Percentiles rank a stretch among this genome's conserved stretches.
phyloP scores from a whole-genome alignment of 1,284 basidiomycete species.

The Sporisorium graminicola region DNA sequence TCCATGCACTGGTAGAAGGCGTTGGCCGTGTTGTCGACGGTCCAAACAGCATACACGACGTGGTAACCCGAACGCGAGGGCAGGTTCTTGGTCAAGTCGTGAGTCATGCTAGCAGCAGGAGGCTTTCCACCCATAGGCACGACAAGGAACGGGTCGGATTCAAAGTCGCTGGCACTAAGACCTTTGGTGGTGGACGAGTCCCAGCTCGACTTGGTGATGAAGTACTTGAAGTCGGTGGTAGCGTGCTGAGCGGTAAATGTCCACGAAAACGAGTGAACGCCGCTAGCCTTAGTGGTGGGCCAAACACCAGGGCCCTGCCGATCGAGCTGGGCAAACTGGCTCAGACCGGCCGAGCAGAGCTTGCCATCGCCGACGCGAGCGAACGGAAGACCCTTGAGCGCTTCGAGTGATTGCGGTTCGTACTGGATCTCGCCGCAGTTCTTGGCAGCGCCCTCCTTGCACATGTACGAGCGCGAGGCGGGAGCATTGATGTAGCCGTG shows the following conservation, averaged over 20 bases:
- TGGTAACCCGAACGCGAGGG: slow-evolving; percentile 41
- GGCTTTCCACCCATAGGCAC: slow-evolving; percentile 41
- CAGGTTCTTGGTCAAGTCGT: slow-evolving; percentile 31
- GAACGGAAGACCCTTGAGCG: slow-evolving; percentile 49
- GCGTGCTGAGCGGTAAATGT: slow-evolving; percentile 51
- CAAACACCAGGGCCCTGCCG: slow-evolving; percentile 30
- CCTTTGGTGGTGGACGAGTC: slow-evolving; percentile 19
- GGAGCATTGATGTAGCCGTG: slow-evolving; percentile 68
- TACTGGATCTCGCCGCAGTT: slow-evolving; percentile 53
- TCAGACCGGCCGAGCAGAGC: slow-evolving; percentile 52
- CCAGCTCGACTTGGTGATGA: slow-evolving; percentile 44
- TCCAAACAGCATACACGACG: slow-evolving; percentile 52
- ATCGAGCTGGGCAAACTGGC: slow-evolving; percentile 42
- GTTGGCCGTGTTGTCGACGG: slow-evolving; percentile 45
- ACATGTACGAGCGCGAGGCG: slow-evolving; percentile 75
- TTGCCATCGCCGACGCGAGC: slow-evolving; percentile 26
- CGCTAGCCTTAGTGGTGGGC: slow-evolving; percentile 31
- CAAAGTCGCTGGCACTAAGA: slow-evolving; percentile 33
- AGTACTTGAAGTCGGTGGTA: slow-evolving; percentile 56
- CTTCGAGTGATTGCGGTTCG: slow-evolving; percentile 52
- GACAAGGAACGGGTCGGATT: slow-evolving; percentile 38
- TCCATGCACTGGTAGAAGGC: slow-evolving; percentile 55
- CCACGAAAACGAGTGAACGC: slow-evolving; percentile 40
- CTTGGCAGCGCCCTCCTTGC: slow-evolving; percentile 68
- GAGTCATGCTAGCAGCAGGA: slow-evolving; percentile 21